A percentile compares a stretch with the other conserved stretches of the same genome.
phyloP scores from a whole-genome alignment of 2,329 filamentous ascomycete species.

The Colletotrichum sp. region DNA sequence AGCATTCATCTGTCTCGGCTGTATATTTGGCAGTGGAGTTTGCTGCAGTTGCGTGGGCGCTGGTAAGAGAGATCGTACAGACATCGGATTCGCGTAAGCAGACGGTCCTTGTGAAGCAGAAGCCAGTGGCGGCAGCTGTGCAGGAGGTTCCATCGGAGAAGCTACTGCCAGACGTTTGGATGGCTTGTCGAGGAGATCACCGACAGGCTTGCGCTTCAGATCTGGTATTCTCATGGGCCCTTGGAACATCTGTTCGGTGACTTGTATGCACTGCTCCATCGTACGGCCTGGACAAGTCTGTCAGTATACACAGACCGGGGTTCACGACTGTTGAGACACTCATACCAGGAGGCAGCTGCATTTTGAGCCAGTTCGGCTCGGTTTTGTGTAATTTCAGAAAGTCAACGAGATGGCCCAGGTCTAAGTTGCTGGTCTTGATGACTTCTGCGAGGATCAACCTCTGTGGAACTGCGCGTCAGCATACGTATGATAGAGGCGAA shows the following conservation, averaged over 20 bases:
- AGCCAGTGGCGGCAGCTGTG: slow-evolving; percentile 3
- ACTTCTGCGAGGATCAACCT: slow-evolving; percentile 64
- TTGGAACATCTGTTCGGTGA: slow-evolving; percentile 42
- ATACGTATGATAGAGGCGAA: not conserved
- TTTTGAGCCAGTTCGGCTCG: slow-evolving; percentile 50
- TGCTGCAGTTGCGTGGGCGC: slow-evolving; percentile 7
- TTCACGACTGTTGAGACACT: not conserved
- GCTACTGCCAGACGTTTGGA: slow-evolving; percentile 34
- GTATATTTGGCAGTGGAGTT: slow-evolving; percentile 22
- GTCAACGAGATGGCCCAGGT: slow-evolving; percentile 48
- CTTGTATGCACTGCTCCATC: slow-evolving; percentile 50
- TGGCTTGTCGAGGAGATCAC: slow-evolving; percentile 35
- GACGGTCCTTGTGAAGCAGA: not conserved
- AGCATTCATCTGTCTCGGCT: slow-evolving; percentile 16
- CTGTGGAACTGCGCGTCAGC: slow-evolving; percentile 35
- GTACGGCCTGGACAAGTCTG: slow-evolving; percentile 45
- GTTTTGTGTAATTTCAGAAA: slow-evolving; percentile 46
- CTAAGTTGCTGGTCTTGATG: slow-evolving; percentile 59
- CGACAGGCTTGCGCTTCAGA: slow-evolving; percentile 40
- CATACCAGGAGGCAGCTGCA: slow-evolving; percentile 54
- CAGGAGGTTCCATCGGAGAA: slow-evolving; percentile 4
- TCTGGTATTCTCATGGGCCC: slow-evolving; percentile 32
- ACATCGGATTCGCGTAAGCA: slow-evolving; percentile 2
- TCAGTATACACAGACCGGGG: slow-evolving; percentile 4
- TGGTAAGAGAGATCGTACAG: not conserved